Conservation (phyloP, 345 rosid genomes). For the Psidium guajava region DNA sequence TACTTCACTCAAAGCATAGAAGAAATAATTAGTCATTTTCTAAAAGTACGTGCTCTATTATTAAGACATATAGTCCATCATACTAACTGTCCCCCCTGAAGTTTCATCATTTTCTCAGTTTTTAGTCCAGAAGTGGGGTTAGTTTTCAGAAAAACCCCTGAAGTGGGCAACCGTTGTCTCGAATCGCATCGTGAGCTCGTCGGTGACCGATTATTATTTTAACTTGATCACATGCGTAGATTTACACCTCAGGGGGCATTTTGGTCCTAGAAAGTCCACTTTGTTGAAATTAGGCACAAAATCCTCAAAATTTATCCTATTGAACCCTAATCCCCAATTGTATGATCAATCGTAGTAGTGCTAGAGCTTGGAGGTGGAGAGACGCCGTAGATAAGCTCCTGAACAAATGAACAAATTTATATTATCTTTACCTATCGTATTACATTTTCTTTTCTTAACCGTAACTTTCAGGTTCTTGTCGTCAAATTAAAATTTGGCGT, state of each 20-base stretch:
- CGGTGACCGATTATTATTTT: not conserved
- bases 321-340: no score
- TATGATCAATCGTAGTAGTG: no score
- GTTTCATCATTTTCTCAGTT: not conserved
- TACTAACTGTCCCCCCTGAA: not conserved
- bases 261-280: not conserved
- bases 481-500: no score
- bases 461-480: no score
- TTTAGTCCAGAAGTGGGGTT: not conserved
- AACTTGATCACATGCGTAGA: not conserved
- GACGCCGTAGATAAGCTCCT: no score
- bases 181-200: not conserved
- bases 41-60: not conserved
- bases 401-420: no score
- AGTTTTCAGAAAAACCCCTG: no score
- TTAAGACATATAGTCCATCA: not conserved
- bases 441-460: no score
- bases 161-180: no score
- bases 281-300: not conserved
- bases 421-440: no score
- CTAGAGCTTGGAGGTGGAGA: not conserved
- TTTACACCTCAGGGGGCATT: not conserved
- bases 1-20: not conserved
- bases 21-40: not conserved
- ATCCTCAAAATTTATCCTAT: not conserved